Conservation (phyloP, 2,329 filamentous ascomycete species). For the Alternaria gansuensis region DNA sequence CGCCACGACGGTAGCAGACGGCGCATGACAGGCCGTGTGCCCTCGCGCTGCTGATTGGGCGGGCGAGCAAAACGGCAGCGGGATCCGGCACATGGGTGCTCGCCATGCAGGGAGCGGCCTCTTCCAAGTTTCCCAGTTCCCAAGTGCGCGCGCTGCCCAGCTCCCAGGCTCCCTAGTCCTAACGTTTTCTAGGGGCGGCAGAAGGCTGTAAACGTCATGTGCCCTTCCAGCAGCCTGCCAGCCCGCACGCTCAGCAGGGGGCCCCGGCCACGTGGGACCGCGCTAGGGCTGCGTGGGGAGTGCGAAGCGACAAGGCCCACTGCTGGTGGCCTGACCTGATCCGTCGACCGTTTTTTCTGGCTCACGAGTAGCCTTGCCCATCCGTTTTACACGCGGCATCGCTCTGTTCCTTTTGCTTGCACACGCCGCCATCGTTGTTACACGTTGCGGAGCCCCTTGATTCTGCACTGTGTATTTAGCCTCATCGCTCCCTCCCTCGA, state of each 20-base stretch:
- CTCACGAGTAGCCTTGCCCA: constrained; percentile 31
- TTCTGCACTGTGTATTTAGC: constrained; percentile 9
- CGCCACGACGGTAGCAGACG: constrained; percentile 40
- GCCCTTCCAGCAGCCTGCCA: constrained; percentile 29
- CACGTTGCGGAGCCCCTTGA: constrained; percentile 3
- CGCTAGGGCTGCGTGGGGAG: constrained; percentile 19
- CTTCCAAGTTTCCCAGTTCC: constrained; percentile 23
- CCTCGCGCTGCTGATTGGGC: constrained; percentile 29
- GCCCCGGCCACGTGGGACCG: constrained; percentile 40
- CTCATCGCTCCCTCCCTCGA: constrained; percentile 16
- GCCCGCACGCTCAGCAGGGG: constrained; percentile 27
- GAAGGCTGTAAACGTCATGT: constrained; percentile 49
- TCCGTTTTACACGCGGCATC: constrained; percentile 21
- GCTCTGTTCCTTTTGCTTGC: constrained; percentile 18
- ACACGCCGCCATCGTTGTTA: constrained; percentile 3
- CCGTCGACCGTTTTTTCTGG: constrained; percentile 36
- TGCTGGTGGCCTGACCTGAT: constrained; percentile 37
- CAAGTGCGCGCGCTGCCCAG: too few relatives aligned
- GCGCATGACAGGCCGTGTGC: constrained; percentile 14
- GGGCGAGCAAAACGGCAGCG: constrained; percentile 30
- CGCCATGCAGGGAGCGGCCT: constrained; percentile 29
- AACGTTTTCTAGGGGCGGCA: too few relatives aligned
- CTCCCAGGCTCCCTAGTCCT: too few relatives aligned
- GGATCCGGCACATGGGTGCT: constrained; percentile 31
- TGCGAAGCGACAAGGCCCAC: constrained; percentile 40